These are phyloP conservation scores for cucumber (Cucumis sativus) DNA, from an alignment of 306 rosid genomes.

Conservation along the genomic window Cucumber_9930_V3 NC_026660.2:20032501-20033000, in stretches of 20 bases:
- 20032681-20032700: slow-evolving; percentile 36
- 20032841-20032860: slow-evolving; percentile 78
- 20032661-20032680: slow-evolving; percentile 17
- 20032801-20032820: slow-evolving; percentile 12
- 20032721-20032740: slow-evolving; percentile 18
- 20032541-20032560: slow-evolving; percentile 25
- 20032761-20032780: slow-evolving; percentile 17
- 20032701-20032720: slow-evolving; percentile 19
- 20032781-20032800: slow-evolving; percentile 37
- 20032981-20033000: neutral
- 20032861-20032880: slow-evolving; percentile 95
- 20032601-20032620: slow-evolving; percentile 31
- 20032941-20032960: slow-evolving; percentile 71
- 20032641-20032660: slow-evolving; percentile 21
- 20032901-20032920: slow-evolving; percentile 56
- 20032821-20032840: slow-evolving; percentile 42
- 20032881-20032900: slow-evolving; percentile 65
- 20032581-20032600: slow-evolving; percentile 20
- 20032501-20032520: slow-evolving; percentile 12
- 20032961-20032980: slow-evolving; percentile 20
- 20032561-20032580: slow-evolving; percentile 21
- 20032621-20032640: slow-evolving; percentile 34
- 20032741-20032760: slow-evolving; percentile 34
- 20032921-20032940: slow-evolving; percentile 44
- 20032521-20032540: slow-evolving; percentile 35